Conservation (phyloP, 2,329 filamentous ascomycete genomes). For the Trichophyton equinum region DNA sequence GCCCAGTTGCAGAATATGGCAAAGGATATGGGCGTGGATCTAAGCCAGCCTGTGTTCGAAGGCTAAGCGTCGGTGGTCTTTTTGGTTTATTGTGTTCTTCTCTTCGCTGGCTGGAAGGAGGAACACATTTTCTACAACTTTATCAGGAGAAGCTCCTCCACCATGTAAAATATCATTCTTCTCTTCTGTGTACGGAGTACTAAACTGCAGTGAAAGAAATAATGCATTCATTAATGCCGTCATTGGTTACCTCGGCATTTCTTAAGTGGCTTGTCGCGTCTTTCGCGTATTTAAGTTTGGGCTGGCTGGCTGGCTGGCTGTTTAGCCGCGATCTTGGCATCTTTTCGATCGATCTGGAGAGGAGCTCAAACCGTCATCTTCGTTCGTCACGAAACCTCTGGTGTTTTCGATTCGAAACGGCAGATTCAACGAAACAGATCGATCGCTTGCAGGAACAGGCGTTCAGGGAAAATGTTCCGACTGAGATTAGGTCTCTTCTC, state of each 20-base stretch:
- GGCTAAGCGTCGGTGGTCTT: slow-evolving; percentile 41
- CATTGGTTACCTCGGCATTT: neutral
- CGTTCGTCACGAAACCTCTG: neutral
- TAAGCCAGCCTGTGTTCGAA: slow-evolving; percentile 80
- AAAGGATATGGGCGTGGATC: slow-evolving; percentile 79
- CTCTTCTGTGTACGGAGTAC: neutral
- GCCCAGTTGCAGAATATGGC: slow-evolving; percentile 75
- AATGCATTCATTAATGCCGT: neutral
- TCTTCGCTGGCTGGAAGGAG: neutral
- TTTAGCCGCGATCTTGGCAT: neutral
- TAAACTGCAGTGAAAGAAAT: neutral
- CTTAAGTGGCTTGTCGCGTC: neutral
- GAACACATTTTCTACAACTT: neutral
- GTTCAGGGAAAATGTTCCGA: neutral
- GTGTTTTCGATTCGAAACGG: neutral
- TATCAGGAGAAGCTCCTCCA: neutral
- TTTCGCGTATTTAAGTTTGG: neutral
- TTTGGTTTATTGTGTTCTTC: neutral
- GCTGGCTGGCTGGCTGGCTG: no score
- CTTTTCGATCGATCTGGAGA: neutral
- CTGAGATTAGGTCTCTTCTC: neutral
- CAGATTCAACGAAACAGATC: neutral
- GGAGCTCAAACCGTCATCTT: neutral
- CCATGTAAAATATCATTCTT: neutral
- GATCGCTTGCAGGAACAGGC: neutral